phyloP scores from a whole-genome alignment of 2,329 filamentous ascomycete genomes.

The Bimuria novae-zelandiae region DNA sequence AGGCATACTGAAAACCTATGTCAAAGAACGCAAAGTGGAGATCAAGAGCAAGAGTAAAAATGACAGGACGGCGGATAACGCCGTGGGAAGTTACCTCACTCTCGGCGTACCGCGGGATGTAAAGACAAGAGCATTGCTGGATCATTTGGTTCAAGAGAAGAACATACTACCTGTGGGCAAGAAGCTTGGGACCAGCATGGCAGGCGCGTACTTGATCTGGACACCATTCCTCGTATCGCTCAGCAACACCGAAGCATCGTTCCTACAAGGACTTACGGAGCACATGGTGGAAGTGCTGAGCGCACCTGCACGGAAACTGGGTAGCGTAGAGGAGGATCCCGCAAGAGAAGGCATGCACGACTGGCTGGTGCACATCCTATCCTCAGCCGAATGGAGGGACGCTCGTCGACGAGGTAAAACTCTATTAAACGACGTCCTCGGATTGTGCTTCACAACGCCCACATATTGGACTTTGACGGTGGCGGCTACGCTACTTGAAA shows the following conservation, averaged over 20 bases:
- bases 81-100: slow-evolving; percentile 20
- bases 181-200: slow-evolving; percentile 41
- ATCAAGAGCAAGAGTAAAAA: slow-evolving; percentile 26
- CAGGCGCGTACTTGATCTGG: slow-evolving; percentile 54
- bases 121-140: slow-evolving; percentile 12
- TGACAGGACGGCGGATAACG: slow-evolving; percentile 21
- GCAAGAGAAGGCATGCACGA: slow-evolving; percentile 51
- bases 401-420: slow-evolving; percentile 21
- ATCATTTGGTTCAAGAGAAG: slow-evolving; percentile 41
- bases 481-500: slow-evolving; percentile 38
- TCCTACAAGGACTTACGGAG: slow-evolving; percentile 47
- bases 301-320: slow-evolving; percentile 1
- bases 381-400: slow-evolving; percentile 44
- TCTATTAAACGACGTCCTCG: slow-evolving; percentile 18
- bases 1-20: slow-evolving; percentile 40
- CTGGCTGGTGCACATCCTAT: slow-evolving; percentile 57
- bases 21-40: slow-evolving; percentile 36
- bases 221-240: slow-evolving; percentile 46
- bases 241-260: slow-evolving; percentile 28
- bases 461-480: slow-evolving; percentile 46
- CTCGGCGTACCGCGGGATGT: slow-evolving; percentile 13
- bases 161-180: slow-evolving; percentile 45
- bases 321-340: slow-evolving; percentile 29
- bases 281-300: slow-evolving; percentile 46
- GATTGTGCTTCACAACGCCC: slow-evolving; percentile 43